These are phyloP conservation scores for Tetraselmis striata DNA, from an alignment of 139 green algal genomes.

Conservation along the genomic window DNA sequence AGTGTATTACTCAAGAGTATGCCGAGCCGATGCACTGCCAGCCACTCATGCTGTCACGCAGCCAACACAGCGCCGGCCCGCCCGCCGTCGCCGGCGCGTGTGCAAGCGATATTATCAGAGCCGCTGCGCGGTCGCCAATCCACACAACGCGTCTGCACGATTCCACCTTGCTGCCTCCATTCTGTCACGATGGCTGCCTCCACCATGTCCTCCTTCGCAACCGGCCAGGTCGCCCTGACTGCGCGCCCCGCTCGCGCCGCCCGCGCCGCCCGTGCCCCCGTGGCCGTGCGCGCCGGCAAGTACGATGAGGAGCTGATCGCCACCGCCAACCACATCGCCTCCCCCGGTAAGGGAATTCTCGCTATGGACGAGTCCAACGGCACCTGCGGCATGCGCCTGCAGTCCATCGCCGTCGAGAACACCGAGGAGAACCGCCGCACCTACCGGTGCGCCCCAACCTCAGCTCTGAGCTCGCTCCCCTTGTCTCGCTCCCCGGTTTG, in stretches of 20 bases:
- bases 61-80: too few species aligned
- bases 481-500: neutral
- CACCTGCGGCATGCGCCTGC: constrained; percentile 92
- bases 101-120: too few species aligned
- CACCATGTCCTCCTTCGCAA: neutral
- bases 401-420: constrained; percentile 97
- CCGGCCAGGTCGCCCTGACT: neutral
- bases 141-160: too few species aligned
- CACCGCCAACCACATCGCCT: constrained; percentile 79
- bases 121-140: too few species aligned
- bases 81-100: too few species aligned
- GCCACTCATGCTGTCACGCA: too few species aligned
- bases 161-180: too few species aligned
- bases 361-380: constrained; percentile 99
- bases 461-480: neutral
- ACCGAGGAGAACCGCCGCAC: constrained; percentile 95
- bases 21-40: too few species aligned
- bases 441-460: constrained; percentile 75
- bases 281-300: constrained; percentile 45
- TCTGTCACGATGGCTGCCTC: neutral
- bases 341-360: constrained; percentile 83
- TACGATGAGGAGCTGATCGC: constrained; percentile 86
- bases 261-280: constrained; percentile 1
- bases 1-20: too few species aligned
- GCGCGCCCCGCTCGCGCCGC: neutral